Conservation (phyloP, 140 eudicot species). For the Cichorium intybus region DNA sequence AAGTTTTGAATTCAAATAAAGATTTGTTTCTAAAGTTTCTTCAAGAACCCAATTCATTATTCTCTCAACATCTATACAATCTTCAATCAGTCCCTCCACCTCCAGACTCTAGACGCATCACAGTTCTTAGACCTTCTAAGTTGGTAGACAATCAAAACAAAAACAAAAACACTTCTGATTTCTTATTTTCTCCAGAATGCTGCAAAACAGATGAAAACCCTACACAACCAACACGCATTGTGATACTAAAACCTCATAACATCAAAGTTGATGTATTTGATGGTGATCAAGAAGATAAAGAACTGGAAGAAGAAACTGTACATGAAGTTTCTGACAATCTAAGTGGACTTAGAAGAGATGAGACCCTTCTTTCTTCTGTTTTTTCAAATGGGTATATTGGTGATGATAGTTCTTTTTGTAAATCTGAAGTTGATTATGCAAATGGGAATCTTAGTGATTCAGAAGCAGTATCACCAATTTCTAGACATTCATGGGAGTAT, state of each 20-base stretch:
- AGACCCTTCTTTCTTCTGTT: constrained; percentile 65
- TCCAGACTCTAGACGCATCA: constrained; percentile 75
- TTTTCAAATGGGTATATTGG: constrained; percentile 81
- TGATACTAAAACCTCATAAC: constrained; percentile 67
- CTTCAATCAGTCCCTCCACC: constrained; percentile 54
- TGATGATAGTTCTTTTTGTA: constrained; percentile 87
- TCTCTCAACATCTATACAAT: constrained; percentile 49
- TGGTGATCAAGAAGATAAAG: constrained; percentile 42
- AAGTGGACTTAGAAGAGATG: constrained; percentile 62
- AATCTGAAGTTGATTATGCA: constrained; percentile 74
- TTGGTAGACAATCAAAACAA: constrained; percentile 37
- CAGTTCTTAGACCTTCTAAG: constrained; percentile 88
- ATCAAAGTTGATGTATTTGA: constrained; percentile 42
- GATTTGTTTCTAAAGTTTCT: constrained; percentile 75
- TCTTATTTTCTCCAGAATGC: constrained; percentile 38
- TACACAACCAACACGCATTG: constrained; percentile 76
- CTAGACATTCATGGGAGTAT: constrained; percentile 95
- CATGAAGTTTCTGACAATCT: constrained; percentile 55
- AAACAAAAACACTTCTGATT: constrained; percentile 35
- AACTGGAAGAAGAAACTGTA: constrained; percentile 53
- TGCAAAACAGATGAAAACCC: constrained; percentile 47
- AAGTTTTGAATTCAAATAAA: constrained; percentile 72
- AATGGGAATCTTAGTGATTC: constrained; percentile 79
- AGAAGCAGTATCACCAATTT: constrained; percentile 78
- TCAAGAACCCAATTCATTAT: constrained; percentile 79